Evolutionary conservation across 768 basidiomycete genomes (phyloP), one percentile per base, ranked within the genome.

Genomic region (Chalciporus pseudorubinellus): DNA sequence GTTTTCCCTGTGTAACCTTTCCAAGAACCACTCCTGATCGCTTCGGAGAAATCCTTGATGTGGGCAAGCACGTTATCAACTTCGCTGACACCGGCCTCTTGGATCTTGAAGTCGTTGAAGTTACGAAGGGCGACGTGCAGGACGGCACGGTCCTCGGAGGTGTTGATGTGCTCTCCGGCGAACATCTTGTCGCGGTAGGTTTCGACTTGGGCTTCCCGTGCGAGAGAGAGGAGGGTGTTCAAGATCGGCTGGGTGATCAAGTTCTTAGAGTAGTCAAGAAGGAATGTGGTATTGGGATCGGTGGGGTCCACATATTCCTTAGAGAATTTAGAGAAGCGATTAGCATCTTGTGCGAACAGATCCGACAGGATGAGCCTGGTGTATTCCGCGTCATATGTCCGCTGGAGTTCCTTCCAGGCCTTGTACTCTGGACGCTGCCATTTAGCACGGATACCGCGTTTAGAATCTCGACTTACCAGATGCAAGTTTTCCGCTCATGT

Each of bases 251-350:
- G 76, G 52, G 88, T 92, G 77, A 98, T 82, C 59, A 98, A 74
- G 75, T 98, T 95, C 75, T 99, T 98, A 66, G 93, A 97, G 76
- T 90, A 95, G 72, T 99, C 95, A 66, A 97, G 79, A 53, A 99
- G 81, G 76, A 99, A 80, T 46, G 88, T 87, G 46, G 86, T 85
- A 54, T 78, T 76, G 8, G 85, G 78, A 44, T 86, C 85, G 39
- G 75, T 76, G 7, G 79, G 64, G 21, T 89, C 83, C 36, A 77
- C 76, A 72, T 94, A 95, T 56, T 84, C 78, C 48, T 77, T 79
- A 40, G 87, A 91, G 74, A 93, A 94, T 65, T 86, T 91, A 43
- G 80, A 64, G 77, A 98, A 99, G 52, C 97, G 87, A 49, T 80
- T 53, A 14, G 94, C 85, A 73, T 98, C 94, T 63, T 87, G 77